A percentile compares a stretch with the other conserved stretches of the same genome.
Conservation (phyloP, 2,329 filamentous ascomycete species). For the Akanthomyces uredinophilus region DNA sequence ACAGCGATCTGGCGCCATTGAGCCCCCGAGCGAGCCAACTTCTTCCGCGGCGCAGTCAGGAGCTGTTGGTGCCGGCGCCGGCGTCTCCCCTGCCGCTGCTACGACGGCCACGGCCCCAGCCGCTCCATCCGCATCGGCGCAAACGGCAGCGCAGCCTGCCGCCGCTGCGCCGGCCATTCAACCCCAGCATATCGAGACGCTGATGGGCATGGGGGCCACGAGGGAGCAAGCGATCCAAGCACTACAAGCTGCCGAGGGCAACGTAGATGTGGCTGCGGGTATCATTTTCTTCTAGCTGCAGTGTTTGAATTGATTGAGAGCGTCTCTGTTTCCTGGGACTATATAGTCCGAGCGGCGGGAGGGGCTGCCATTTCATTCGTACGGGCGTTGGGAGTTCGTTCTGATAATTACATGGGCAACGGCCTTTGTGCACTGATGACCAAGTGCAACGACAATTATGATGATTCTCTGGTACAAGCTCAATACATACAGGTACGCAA, state of each 20-base stretch:
- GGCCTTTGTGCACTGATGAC: background rate
- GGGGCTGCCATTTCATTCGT: background rate
- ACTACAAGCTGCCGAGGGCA: slow-evolving; percentile 74
- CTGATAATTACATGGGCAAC: background rate
- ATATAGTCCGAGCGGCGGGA: background rate
- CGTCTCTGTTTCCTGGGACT: background rate
- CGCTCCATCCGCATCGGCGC: slow-evolving; percentile 17
- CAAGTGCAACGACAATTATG: background rate
- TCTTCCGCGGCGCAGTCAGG: slow-evolving; percentile 22
- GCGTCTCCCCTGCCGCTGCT: slow-evolving; percentile 11
- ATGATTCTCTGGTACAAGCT: background rate
- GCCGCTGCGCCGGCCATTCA: slow-evolving; percentile 36
- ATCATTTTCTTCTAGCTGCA: slow-evolving; percentile 56
- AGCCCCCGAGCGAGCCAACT: slow-evolving; percentile 23
- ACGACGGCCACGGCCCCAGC: background rate
- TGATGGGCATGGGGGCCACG: slow-evolving; percentile 73
- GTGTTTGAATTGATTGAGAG: background rate
- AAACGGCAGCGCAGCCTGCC: slow-evolving; percentile 24
- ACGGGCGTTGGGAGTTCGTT: slow-evolving; percentile 5
- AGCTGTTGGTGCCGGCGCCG: slow-evolving; percentile 18
- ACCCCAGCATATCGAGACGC: slow-evolving; percentile 66
- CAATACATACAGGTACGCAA: background rate
- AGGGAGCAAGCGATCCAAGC: slow-evolving; percentile 73
- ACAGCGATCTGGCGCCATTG: slow-evolving; percentile 72
- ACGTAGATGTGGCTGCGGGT: slow-evolving; percentile 83